A percentile compares a stretch with the other conserved stretches of the same genome.
Evolutionary conservation across 352 stramenopile genomes (phyloP).

Genomic region (Pythium chondricola): DNA sequence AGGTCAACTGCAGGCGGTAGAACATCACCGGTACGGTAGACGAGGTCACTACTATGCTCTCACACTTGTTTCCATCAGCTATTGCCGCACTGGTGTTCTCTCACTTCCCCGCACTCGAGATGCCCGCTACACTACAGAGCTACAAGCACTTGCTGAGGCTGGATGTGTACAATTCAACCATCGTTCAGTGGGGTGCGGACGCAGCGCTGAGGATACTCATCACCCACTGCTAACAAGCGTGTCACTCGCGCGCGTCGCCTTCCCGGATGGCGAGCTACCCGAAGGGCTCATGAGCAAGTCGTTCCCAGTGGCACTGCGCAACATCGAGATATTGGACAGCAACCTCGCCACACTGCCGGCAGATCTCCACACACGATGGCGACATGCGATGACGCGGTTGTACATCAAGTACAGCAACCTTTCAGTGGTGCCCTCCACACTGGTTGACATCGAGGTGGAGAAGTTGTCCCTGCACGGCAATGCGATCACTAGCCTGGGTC

Average conservation of each 20-base stretch:
- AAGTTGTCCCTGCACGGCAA: not conserved
- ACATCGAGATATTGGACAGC: not conserved
- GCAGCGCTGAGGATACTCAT: slow-evolving; percentile 3
- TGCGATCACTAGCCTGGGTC: not conserved
- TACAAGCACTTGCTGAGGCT: slow-evolving; percentile 19
- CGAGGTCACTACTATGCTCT: not conserved
- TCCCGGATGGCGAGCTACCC: slow-evolving; percentile 11
- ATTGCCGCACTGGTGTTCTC: slow-evolving; percentile 16
- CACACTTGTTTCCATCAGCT: slow-evolving; percentile 3
- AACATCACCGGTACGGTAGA: not conserved
- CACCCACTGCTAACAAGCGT: slow-evolving; percentile 11
- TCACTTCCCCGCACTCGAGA: slow-evolving; percentile 16
- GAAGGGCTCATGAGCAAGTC: not conserved
- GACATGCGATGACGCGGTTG: not conserved
- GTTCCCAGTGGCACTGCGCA: not conserved
- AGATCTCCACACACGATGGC: not conserved
- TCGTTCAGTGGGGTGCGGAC: slow-evolving; percentile 12
- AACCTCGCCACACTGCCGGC: slow-evolving; percentile 4
- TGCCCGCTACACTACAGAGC: slow-evolving; percentile 12
- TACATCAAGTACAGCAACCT: not conserved
- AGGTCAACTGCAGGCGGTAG: slow-evolving; percentile 15
- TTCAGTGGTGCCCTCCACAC: not conserved
- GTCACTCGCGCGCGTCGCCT: slow-evolving; percentile 8
- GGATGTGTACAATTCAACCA: slow-evolving; percentile 28
- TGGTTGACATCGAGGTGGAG: not conserved